Conservation (phyloP, 2,329 filamentous ascomycete species). For the Colletotrichum brevisporum region DNA sequence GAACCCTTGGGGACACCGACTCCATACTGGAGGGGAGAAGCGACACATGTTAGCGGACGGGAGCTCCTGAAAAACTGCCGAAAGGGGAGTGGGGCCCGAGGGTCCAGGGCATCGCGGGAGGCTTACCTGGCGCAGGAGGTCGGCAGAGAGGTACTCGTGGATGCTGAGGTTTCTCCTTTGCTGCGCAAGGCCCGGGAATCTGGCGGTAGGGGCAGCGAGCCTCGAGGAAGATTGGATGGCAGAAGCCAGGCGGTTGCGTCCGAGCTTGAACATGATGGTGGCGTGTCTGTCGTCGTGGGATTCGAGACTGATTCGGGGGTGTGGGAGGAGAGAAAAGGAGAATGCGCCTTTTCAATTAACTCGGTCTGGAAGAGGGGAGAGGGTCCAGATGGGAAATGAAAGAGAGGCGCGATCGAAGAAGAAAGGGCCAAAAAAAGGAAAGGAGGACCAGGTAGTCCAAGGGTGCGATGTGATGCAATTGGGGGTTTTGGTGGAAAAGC, state of each 20-base stretch:
- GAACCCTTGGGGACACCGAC: slow-evolving; percentile 92
- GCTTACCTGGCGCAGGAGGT: slow-evolving; percentile 82
- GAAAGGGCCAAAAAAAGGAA: slow-evolving; percentile 40
- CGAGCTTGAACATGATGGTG: slow-evolving; percentile 85
- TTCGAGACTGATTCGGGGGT: neutral
- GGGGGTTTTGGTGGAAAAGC: slow-evolving; percentile 35
- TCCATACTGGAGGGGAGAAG: slow-evolving; percentile 78
- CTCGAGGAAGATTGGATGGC: slow-evolving; percentile 77
- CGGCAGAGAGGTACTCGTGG: slow-evolving; percentile 97
- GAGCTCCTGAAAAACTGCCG: slow-evolving; percentile 30
- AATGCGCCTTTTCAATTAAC: slow-evolving; percentile 29
- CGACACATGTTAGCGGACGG: slow-evolving; percentile 42
- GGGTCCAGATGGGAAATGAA: slow-evolving; percentile 16
- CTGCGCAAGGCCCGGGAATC: slow-evolving; percentile 74
- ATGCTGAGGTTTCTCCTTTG: slow-evolving; percentile 94
- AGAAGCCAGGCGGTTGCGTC: slow-evolving; percentile 84
- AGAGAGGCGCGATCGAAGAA: slow-evolving; percentile 21
- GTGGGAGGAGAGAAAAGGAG: neutral
- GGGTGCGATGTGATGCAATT: slow-evolving; percentile 40
- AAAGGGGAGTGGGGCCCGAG: slow-evolving; percentile 35
- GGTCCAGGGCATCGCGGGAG: slow-evolving; percentile 17
- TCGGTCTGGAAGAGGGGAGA: slow-evolving; percentile 22
- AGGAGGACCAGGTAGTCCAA: slow-evolving; percentile 7
- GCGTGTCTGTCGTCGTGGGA: slow-evolving; percentile 24
- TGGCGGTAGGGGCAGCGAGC: slow-evolving; percentile 62